Evolutionary conservation across 179 eudicot species (phyloP), one percentile per base, ranked within the genome.

Genomic region (Pouteria campechiana): DNA sequence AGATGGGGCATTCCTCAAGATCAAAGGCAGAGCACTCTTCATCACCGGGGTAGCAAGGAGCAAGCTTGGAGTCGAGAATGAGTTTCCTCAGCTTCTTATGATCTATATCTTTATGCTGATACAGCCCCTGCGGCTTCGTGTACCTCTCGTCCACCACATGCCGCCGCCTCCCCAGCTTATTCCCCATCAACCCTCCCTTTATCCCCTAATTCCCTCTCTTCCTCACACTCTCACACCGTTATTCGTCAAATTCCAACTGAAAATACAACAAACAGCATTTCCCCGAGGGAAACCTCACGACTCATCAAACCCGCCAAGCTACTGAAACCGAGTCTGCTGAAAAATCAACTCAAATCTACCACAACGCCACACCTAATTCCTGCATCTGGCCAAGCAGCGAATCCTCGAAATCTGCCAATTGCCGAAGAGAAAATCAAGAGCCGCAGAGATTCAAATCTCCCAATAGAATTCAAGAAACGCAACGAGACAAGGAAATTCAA

Each of bases 141-240:
- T 71, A 92, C 85, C 83, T 79, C 23, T 92, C 99, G 51, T 87
- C 96, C 59, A 92, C 99, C 48, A 69, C 78, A 42, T 92, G 96
- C 48, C 81, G 48, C 55, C 77, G 64, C 45, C 75, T 57, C 44
- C 94, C 96, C 72, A 92, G 49, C 63, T 74, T 74, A 56, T 74
- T 74, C 63, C 80, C 80, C 80, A 73, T 69, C 41, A 29, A 25
- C 33, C 0, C 33, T 48, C 13, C 57, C 15, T 21, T 8, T 25
- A n/a, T 2, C 29, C 2, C 22, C 24, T 15, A 7, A 33, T 12
- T 33, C 31, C 31, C 38, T 17, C 28, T 45, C 53, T 39, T 25
- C 18, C 4, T 4, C 7, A 7, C 22, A 30, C 19, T 46, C 19
- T 27, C 17, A 10, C 5, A 11, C 17, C 40, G 9, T 9, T 6